phyloP scores from a whole-genome alignment of 73 alveolate genomes.

The Breviolum minutum region DNA sequence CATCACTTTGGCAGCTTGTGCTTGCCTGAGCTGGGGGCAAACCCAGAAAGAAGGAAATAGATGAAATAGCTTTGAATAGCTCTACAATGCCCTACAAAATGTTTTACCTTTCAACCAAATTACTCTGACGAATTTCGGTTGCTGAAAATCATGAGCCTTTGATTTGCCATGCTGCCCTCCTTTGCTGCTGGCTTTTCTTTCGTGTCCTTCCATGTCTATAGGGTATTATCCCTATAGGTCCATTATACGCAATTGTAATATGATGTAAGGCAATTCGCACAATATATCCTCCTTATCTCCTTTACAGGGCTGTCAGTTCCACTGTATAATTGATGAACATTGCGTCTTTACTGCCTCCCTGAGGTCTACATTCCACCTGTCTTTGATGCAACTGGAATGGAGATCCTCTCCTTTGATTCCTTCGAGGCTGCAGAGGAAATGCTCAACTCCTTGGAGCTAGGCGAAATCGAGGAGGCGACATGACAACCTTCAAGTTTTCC shows the following conservation, averaged over 20 bases:
- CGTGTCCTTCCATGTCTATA: no score
- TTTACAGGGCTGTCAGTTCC: background rate
- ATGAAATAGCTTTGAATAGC: background rate
- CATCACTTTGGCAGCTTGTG: constrained; percentile 52
- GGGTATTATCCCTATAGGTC: no score
- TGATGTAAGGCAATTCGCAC: no score
- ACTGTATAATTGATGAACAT: background rate
- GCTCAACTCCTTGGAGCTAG: constrained; percentile 41
- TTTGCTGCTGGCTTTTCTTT: no score
- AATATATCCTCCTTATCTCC: background rate
- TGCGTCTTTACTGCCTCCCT: background rate
- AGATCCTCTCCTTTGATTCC: background rate
- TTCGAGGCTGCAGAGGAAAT: constrained; percentile 5
- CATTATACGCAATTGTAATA: no score
- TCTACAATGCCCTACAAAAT: no score
- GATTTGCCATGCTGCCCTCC: no score
- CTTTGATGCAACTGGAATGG: constrained; percentile 27
- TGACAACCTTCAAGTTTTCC: background rate
- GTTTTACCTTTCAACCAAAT: no score
- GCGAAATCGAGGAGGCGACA: constrained; percentile 26
- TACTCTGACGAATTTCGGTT: no score
- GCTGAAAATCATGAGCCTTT: no score
- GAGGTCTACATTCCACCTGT: constrained; percentile 36
- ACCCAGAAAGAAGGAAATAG: background rate
- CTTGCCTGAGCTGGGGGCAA: background rate